phyloP scores from a whole-genome alignment of 2,329 filamentous ascomycete genomes.

The Teratosphaeria destructans region DNA sequence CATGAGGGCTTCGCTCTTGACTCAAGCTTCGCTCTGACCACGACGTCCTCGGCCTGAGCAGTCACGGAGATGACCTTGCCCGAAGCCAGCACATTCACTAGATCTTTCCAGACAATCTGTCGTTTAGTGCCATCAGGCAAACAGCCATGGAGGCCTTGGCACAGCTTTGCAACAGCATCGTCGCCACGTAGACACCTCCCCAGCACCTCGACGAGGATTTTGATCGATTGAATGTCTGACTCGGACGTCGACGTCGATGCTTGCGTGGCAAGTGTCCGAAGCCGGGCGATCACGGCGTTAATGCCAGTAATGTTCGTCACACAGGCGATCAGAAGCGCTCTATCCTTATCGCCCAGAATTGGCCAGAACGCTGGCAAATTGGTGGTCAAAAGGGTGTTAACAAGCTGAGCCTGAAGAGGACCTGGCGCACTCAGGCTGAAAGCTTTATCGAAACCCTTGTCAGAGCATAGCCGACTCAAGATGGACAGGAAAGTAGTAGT shows the following conservation, averaged over 20 bases:
- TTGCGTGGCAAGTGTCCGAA: conserved; percentile 34
- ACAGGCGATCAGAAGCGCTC: conserved; percentile 49
- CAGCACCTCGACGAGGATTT: conserved; percentile 35
- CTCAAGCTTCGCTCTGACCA: conserved; percentile 24
- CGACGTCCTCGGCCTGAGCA: conserved; percentile 48
- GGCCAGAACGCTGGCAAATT: conserved; percentile 79
- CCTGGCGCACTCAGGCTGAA: conserved; percentile 54
- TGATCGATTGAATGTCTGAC: background rate
- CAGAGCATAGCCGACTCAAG: conserved; percentile 2
- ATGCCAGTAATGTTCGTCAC: conserved; percentile 66
- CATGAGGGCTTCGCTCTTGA: conserved; percentile 39
- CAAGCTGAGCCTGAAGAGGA: conserved; percentile 61
- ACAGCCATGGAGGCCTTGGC: conserved; percentile 12
- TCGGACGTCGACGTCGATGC: background rate
- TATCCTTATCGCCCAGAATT: conserved; percentile 37
- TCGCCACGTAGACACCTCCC: conserved; percentile 34
- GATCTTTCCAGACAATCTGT: conserved; percentile 53
- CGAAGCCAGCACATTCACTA: conserved; percentile 47
- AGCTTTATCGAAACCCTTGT: conserved; percentile 7
- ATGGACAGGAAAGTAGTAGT: conserved; percentile 21
- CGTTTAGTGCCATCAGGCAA: conserved; percentile 25
- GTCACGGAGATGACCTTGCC: conserved; percentile 48
- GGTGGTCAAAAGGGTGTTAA: conserved; percentile 62
- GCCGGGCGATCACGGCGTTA: conserved; percentile 62
- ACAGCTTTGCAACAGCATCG: conserved; percentile 33